Evolutionary conservation across 768 basidiomycete genomes (phyloP).

Genomic region (Rhizopogon vulgaris): DNA sequence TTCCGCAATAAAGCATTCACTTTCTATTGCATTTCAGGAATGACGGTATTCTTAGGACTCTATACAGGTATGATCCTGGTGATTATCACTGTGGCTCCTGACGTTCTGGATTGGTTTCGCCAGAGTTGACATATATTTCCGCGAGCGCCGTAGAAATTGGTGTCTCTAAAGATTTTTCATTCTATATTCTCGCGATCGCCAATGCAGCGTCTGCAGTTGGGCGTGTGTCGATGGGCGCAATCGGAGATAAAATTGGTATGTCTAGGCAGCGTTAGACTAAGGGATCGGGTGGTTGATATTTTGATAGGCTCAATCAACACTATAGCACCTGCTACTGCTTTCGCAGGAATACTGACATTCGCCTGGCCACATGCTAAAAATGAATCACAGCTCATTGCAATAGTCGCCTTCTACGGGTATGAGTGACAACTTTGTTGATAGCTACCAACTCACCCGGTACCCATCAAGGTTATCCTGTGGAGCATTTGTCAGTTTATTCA

Average conservation of each 20-base stretch:
- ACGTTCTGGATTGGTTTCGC: neutral
- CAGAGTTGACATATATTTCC: constrained; percentile 66
- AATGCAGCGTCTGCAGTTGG: constrained; percentile 64
- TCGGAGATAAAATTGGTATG: constrained; percentile 51
- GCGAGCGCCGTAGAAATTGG: constrained; percentile 48
- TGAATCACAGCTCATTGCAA: constrained; percentile 38
- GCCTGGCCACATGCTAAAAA: constrained; percentile 61
- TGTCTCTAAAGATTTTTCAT: constrained; percentile 42
- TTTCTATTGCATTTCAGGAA: constrained; percentile 51
- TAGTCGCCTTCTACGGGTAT: constrained; percentile 63
- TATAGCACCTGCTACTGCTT: constrained; percentile 55
- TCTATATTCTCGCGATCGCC: constrained; percentile 63
- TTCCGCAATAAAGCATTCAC: constrained; percentile 45
- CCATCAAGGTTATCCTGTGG: constrained; percentile 51
- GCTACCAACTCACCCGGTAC: neutral
- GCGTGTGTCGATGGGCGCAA: constrained; percentile 45
- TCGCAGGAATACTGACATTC: constrained; percentile 55
- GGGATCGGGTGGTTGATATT: neutral
- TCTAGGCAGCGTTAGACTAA: neutral
- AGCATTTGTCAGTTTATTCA: constrained; percentile 50
- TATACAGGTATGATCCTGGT: constrained; percentile 45
- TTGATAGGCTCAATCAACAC: constrained; percentile 56
- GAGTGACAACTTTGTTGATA: constrained; percentile 10
- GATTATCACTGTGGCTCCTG: constrained; percentile 1
- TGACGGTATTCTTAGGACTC: constrained; percentile 58